Evolutionary conservation across 768 basidiomycete genomes (phyloP), one percentile per base, ranked within the genome.

Genomic region (Pholiota microspora): DNA sequence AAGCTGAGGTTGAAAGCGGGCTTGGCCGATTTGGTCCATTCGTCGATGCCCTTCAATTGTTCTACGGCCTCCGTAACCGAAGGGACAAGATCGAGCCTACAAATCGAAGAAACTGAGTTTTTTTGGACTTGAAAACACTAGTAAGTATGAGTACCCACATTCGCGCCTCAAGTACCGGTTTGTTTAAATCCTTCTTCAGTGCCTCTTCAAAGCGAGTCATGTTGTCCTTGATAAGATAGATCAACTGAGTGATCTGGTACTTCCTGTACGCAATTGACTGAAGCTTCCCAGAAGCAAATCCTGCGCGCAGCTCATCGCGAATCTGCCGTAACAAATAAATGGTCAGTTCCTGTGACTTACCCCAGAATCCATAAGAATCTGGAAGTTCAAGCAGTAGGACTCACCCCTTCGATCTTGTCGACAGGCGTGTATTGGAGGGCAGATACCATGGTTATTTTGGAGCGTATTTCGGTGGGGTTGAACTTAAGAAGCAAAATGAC

Each of bases 141-240:
- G n/a, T n/a, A n/a, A n/a, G n/a, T n/a, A n/a, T n/a, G n/a, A 15
- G 7, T 1, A 64, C 66, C 58, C 40, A 74, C 73, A 89, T 76
- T 49, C 79, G 69, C 3, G 74, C 71, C 66, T 94, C 92, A 7
- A 83, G 62, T 2, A 68, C 38, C 0, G 84, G 86, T 42, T 88
- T 76, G 3, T 85, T 83, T 10, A 94, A 70, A 63, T 94, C 92
- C 4, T 67, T 56, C 1, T 69, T 66, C 56, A 92, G 65, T 0
- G 91, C 77, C 23, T 81, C 75, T 36, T 81, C 76, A 61, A 93
- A 81, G 13, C 72, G 79, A 29, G 79, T 70, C 16, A 71, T 61
- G 64, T 94, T 92, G 69, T 94, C 91, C 66, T 89, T 77, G 62
- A 92, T 27, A 59, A 90, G 70, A 65, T 89, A 88, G 7, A 78